phyloP scores from a whole-genome alignment of 2,329 filamentous ascomycete genomes.

The Pestalotiopsis sp. region DNA sequence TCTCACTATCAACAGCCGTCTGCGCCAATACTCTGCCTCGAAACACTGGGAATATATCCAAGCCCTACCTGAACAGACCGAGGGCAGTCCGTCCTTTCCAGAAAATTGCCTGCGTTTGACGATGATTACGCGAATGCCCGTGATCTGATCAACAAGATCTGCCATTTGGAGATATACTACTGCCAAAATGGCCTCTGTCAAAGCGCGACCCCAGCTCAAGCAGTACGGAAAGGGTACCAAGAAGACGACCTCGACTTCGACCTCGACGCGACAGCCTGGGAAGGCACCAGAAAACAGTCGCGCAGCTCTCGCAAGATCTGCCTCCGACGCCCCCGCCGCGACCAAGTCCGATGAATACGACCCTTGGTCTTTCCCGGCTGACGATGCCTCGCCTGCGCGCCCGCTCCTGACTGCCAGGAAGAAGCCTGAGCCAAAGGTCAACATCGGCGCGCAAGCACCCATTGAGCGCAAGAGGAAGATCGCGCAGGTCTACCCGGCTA shows the following conservation, averaged over 20 bases:
- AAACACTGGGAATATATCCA: not conserved
- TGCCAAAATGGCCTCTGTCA: conserved; percentile 25
- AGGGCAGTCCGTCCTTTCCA: not conserved
- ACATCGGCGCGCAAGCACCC: not conserved
- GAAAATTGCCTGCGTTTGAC: not conserved
- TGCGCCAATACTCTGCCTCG: not conserved
- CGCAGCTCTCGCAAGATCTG: conserved; percentile 5
- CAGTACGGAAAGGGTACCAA: conserved; percentile 28
- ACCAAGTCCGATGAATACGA: not conserved
- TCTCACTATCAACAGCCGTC: not conserved
- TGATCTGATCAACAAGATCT: conserved; percentile 1
- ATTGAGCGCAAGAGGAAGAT: conserved; percentile 33
- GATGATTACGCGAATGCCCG: conserved; percentile 2
- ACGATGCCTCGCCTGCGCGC: conserved; percentile 5
- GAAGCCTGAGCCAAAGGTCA: conserved; percentile 20
- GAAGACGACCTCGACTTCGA: not conserved
- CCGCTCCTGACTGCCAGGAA: conserved; percentile 17
- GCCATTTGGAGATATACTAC: not conserved
- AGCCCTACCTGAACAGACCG: not conserved
- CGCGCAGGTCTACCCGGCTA: conserved; percentile 29
- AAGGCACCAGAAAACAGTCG: not conserved
- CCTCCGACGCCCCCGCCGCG: not conserved
- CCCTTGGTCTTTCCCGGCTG: not conserved
- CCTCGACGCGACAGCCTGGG: not conserved
- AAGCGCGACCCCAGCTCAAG: conserved; percentile 26